A percentile compares a stretch with the other conserved stretches of the same genome.
Evolutionary conservation across 176 grass and related monocot species (phyloP).

Genomic region (Puya raimondii): DNA sequence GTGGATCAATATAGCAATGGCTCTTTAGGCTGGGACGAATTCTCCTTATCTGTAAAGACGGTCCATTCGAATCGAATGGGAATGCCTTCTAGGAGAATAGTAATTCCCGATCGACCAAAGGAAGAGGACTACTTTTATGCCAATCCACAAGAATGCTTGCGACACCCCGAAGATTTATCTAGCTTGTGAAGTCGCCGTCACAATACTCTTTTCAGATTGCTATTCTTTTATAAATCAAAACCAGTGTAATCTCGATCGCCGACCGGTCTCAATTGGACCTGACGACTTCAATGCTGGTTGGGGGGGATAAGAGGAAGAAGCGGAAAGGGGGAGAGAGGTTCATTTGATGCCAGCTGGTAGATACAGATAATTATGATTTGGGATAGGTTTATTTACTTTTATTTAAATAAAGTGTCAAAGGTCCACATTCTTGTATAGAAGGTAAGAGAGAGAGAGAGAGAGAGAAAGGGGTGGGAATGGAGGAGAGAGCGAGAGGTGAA

Average conservation of each 20-base stretch:
- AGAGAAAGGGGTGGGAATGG: conserved; percentile 8
- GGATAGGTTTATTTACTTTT: conserved; percentile 21
- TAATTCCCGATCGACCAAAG: conserved; percentile 71
- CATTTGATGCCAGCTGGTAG: conserved; percentile 1
- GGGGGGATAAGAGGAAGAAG: background rate
- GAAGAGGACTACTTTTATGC: conserved; percentile 96
- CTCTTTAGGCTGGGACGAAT: conserved; percentile 59
- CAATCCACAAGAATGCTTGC: conserved; percentile 80
- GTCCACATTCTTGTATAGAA: conserved; percentile 11
- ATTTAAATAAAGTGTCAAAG: conserved; percentile 17
- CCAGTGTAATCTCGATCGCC: background rate
- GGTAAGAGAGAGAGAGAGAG: conserved; percentile 9
- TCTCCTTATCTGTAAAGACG: conserved; percentile 55
- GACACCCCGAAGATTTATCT: conserved; percentile 33
- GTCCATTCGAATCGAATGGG: conserved; percentile 69
- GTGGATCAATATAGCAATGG: conserved; percentile 57
- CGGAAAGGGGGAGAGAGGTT: conserved; percentile 4
- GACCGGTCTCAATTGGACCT: conserved; percentile 11
- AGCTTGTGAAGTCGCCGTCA: conserved; percentile 28
- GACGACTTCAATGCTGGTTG: background rate
- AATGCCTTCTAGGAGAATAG: conserved; percentile 45
- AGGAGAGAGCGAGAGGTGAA: background rate
- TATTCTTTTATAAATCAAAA: conserved; percentile 28
- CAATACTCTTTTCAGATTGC: conserved; percentile 6
- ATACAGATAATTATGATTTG: conserved; percentile 16